These are phyloP conservation scores for Kazachstania sp. DNA, from an alignment of 1,139 yeast genomes.

Conservation along the genomic window DNA sequence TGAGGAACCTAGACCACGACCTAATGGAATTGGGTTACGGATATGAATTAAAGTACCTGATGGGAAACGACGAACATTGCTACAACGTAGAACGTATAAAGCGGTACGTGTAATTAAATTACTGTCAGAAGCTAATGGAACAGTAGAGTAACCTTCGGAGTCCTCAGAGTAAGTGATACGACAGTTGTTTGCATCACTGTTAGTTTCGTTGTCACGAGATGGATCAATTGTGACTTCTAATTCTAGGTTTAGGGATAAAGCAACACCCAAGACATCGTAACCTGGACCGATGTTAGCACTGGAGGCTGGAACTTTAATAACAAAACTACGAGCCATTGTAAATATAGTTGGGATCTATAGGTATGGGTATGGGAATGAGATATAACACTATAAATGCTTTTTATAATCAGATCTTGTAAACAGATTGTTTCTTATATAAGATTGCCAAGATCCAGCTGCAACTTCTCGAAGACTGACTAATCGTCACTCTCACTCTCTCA, in stretches of 20 bases:
- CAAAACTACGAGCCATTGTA: constrained; percentile 34
- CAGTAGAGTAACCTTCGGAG: constrained; percentile 63
- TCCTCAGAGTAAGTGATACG: constrained; percentile 60
- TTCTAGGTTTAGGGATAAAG: constrained; percentile 64
- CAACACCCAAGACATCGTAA: constrained; percentile 90
- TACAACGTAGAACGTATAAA: constrained; percentile 77
- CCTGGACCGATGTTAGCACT: constrained; percentile 99
- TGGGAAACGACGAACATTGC: constrained; percentile 68
- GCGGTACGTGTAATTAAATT: constrained; percentile 91
- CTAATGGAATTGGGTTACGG: constrained; percentile 85
- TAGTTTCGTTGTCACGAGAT: constrained; percentile 37
- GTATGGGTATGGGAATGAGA: too few species aligned
- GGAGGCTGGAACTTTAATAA: constrained; percentile 84
- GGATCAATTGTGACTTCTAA: constrained; percentile 60
- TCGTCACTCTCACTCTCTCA: too few species aligned
- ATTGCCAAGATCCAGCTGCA: too few species aligned
- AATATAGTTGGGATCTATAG: not conserved
- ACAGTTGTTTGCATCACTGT: constrained; percentile 61
- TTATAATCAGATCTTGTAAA: too few species aligned
- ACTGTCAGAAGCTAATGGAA: constrained; percentile 66
- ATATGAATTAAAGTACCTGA: constrained; percentile 75
- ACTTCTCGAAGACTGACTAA: too few species aligned
- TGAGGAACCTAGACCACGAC: constrained; percentile 95
- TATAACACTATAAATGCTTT: too few species aligned
- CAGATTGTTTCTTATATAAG: too few species aligned